phyloP scores from a whole-genome alignment of 495 filamentous ascomycete species.

The Chaetomium cochliodes region DNA sequence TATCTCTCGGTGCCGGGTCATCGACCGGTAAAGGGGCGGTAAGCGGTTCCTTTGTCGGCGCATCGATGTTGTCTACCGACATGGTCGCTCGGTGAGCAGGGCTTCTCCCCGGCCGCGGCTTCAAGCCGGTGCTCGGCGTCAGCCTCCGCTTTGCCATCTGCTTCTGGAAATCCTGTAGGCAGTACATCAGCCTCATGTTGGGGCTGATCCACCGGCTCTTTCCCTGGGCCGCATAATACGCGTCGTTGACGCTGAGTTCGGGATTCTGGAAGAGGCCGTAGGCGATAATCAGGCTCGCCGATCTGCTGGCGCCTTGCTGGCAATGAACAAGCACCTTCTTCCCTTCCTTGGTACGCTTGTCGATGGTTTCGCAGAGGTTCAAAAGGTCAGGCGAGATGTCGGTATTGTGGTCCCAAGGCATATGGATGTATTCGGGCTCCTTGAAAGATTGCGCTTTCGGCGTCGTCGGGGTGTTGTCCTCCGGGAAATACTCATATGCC shows the following conservation, averaged over 20 bases:
- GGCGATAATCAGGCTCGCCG: constrained; percentile 93
- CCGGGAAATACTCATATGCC: constrained; percentile 60
- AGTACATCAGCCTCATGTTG: constrained; percentile 98
- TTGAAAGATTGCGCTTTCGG: constrained; percentile 54
- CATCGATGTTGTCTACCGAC: constrained; percentile 51
- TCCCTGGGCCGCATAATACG: constrained; percentile 84
- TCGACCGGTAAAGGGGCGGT: constrained; percentile 54
- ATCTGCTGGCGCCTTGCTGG: constrained; percentile 92
- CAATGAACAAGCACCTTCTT: constrained; percentile 93
- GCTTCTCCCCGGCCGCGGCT: constrained; percentile 47
- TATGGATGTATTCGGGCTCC: constrained; percentile 89
- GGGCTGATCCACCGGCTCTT: constrained; percentile 95
- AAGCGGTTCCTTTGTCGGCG: constrained; percentile 46
- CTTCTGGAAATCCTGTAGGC: constrained; percentile 87
- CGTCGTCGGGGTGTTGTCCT: constrained; percentile 53
- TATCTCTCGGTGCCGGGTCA: constrained; percentile 26
- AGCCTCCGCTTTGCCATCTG: constrained; percentile 56
- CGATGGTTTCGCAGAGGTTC: constrained; percentile 81
- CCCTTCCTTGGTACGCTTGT: constrained; percentile 69
- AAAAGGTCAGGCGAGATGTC: constrained; percentile 87
- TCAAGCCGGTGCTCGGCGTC: constrained; percentile 42
- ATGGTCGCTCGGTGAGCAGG: constrained; percentile 52
- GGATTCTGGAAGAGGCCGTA: constrained; percentile 94
- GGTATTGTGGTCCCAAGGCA: constrained; percentile 97
- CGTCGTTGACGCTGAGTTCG: constrained; percentile 82